A percentile compares a stretch with the other conserved stretches of the same genome.
phyloP scores from a whole-genome alignment of 139 green algal genomes.

The Chlamydomonas schloesseri region DNA sequence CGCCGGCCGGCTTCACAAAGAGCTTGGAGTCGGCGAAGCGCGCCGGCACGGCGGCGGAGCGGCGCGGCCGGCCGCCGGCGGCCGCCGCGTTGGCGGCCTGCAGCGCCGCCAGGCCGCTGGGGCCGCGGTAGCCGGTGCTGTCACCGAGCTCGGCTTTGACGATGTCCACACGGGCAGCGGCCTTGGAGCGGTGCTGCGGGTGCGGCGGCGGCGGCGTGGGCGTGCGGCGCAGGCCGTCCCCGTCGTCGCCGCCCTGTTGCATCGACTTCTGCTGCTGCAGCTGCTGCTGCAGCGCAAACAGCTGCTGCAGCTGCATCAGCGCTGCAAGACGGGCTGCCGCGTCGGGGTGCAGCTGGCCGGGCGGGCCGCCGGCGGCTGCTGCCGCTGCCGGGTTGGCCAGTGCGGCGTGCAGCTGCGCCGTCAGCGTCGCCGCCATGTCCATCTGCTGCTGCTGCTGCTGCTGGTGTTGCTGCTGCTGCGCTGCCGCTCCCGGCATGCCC shows the following conservation, averaged over 20 bases:
- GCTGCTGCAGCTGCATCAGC: background rate
- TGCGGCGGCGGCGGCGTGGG: background rate
- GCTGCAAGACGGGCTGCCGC: background rate
- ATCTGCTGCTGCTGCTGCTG: background rate
- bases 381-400: background rate
- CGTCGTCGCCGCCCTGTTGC: background rate
- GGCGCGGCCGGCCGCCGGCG: constrained; percentile 8
- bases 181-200: too few relatives aligned
- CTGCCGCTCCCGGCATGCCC: background rate
- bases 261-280: background rate
- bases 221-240: background rate
- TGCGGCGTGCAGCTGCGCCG: background rate
- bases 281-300: background rate
- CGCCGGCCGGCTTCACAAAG: background rate
- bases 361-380: background rate
- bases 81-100: background rate
- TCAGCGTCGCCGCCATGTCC: background rate
- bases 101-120: background rate
- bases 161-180: too few relatives aligned
- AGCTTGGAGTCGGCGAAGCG: constrained; percentile 24
- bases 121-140: background rate
- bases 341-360: background rate
- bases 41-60: constrained; percentile 15
- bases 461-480: background rate
- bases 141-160: too few relatives aligned